Evolutionary conservation across 352 stramenopile genomes (phyloP).

Genomic region (Globisporangium barbulae): DNA sequence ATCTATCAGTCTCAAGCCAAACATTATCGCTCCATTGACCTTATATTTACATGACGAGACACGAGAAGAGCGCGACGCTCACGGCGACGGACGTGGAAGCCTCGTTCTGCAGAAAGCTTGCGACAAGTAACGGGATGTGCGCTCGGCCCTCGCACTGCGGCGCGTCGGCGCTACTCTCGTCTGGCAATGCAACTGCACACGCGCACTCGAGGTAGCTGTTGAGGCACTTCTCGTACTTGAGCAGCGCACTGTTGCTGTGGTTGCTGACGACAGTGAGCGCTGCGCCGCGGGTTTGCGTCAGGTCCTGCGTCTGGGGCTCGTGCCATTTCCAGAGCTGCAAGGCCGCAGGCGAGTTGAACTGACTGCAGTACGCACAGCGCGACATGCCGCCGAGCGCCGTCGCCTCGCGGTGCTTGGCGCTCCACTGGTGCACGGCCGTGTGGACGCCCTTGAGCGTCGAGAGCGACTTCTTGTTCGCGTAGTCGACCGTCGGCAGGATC

Average conservation of each 20-base stretch:
- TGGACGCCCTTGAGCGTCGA: constrained; percentile 15
- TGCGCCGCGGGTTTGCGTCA: neutral
- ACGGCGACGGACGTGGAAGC: constrained; percentile 8
- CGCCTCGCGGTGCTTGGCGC: constrained; percentile 1
- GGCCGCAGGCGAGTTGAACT: constrained; percentile 10
- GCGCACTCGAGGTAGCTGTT: constrained; percentile 17
- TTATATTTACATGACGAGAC: constrained; percentile 9
- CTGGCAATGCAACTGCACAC: neutral
- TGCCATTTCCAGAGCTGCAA: constrained; percentile 17
- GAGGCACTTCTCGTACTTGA: constrained; percentile 13
- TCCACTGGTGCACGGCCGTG: constrained; percentile 16
- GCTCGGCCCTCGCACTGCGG: constrained; percentile 6
- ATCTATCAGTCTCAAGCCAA: neutral
- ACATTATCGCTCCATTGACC: neutral
- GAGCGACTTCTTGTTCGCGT: constrained; percentile 13
- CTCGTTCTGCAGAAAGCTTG: constrained; percentile 20
- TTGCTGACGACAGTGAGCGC: constrained; percentile 14
- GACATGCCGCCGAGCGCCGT: constrained; percentile 3
- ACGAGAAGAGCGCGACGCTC: constrained; percentile 13
- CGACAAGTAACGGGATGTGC: constrained; percentile 16
- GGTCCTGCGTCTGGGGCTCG: neutral
- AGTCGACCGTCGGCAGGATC: constrained; percentile 5
- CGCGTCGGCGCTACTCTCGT: neutral
- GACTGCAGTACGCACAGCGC: constrained; percentile 13
- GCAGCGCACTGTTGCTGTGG: neutral